phyloP scores from a whole-genome alignment of 768 basidiomycete species.

The Cyclocybe cylindracea region DNA sequence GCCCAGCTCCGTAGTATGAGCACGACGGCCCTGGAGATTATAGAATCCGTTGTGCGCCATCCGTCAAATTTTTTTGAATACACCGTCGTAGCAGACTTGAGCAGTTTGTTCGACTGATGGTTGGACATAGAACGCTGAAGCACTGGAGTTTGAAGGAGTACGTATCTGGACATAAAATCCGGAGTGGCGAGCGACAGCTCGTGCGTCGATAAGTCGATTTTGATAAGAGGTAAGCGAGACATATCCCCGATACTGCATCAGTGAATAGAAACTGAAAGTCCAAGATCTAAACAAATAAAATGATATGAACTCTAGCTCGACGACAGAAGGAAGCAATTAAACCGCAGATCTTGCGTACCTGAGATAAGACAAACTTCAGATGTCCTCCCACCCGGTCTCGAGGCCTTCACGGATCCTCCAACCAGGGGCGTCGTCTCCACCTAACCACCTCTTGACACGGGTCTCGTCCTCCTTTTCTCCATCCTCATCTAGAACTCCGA shows the following conservation, averaged over 20 bases:
- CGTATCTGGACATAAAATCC: no score
- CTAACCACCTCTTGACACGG: conserved; percentile 63
- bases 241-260: conserved; percentile 12
- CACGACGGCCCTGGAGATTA: no score
- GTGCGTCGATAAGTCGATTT: not conserved
- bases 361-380: conserved; percentile 9
- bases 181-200: no score
- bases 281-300: not conserved
- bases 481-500: conserved; percentile 66
- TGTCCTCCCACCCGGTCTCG: conserved; percentile 37
- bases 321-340: not conserved
- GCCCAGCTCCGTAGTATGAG: no score
- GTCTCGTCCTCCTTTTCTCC: conserved; percentile 39
- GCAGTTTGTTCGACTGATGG: no score
- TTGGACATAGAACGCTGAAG: no score
- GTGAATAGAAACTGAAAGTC: not conserved
- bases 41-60: no score
- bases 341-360: not conserved
- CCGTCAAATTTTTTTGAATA: no score
- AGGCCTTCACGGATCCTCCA: conserved; percentile 75
- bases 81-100: no score
- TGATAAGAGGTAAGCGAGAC: conserved; percentile 1
- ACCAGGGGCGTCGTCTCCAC: conserved; percentile 37
- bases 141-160: no score
- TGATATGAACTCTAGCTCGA: not conserved